These are phyloP conservation scores for Homolaphlyctis polyrhiza DNA, from an alignment of 371 early-diverging fungal species.

Conservation along the genomic window DNA sequence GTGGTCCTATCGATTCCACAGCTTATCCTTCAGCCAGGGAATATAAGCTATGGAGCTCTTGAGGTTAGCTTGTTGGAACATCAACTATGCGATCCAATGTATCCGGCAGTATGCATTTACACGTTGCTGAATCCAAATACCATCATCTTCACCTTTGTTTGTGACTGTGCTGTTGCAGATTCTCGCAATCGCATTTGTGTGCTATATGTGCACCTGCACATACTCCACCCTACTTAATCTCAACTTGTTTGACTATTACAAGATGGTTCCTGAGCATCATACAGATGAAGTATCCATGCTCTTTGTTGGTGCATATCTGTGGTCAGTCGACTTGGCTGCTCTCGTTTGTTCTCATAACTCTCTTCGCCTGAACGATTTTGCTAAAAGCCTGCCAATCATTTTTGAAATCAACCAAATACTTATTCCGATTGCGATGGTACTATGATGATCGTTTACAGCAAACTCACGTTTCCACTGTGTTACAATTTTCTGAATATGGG, in stretches of 20 bases:
- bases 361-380: neutral
- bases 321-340: conserved; percentile 23
- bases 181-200: conserved; percentile 66
- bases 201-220: conserved; percentile 89
- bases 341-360: neutral
- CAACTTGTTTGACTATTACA: conserved; percentile 75
- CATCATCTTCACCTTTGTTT: neutral
- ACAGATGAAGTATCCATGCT: conserved; percentile 84
- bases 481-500: conserved; percentile 88
- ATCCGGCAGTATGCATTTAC: too few species aligned
- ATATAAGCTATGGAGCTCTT: conserved; percentile 23
- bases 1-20: conserved; percentile 34
- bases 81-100: too few species aligned
- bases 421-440: neutral
- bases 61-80: conserved; percentile 23
- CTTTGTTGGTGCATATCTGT: conserved; percentile 86
- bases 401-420: conserved; percentile 2
- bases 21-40: conserved; percentile 22
- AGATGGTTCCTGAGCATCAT: conserved; percentile 83
- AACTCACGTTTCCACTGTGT: conserved; percentile 75
- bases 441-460: conserved; percentile 16
- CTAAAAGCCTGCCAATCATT: neutral
- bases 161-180: conserved; percentile 49
- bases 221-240: conserved; percentile 85
- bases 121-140: too few species aligned